A percentile compares a stretch with the other conserved stretches of the same genome.
Conservation (phyloP, 441 rosid species). For the Aquilaria agallochum region DNA sequence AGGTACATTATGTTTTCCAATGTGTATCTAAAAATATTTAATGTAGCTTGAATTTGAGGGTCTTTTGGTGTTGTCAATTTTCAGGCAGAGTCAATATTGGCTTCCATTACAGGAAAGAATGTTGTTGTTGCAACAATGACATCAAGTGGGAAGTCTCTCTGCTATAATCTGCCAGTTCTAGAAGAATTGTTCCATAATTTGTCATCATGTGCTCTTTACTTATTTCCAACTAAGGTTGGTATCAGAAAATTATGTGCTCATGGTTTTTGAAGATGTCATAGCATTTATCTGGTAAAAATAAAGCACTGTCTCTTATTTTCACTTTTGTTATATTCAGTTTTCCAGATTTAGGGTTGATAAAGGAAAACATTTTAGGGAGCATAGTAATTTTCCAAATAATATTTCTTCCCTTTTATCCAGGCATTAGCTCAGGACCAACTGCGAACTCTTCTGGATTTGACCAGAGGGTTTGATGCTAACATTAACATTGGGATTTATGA, state of each 20-base stretch:
- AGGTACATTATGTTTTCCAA: constrained; percentile 42
- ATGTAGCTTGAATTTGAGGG: too few relatives aligned
- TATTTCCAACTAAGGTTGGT: constrained; percentile 92
- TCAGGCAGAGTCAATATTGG: constrained; percentile 79
- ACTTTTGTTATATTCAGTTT: neutral
- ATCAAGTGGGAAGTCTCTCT: constrained; percentile 98
- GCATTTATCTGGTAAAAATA: neutral
- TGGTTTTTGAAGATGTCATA: constrained; percentile 8
- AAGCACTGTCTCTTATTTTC: neutral
- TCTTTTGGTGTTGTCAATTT: constrained; percentile 6
- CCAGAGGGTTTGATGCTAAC: constrained; percentile 42
- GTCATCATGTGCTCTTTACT: constrained; percentile 78
- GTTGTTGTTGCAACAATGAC: constrained; percentile 94
- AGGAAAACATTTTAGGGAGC: neutral
- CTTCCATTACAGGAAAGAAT: constrained; percentile 78
- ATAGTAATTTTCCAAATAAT: constrained; percentile 8
- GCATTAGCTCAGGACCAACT: constrained; percentile 98
- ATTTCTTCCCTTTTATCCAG: constrained; percentile 37
- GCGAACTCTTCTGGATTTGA: constrained; percentile 59
- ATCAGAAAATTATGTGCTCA: constrained; percentile 4
- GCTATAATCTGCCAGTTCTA: constrained; percentile 93
- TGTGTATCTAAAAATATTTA: neutral
- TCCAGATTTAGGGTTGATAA: neutral
- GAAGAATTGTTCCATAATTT: constrained; percentile 66
- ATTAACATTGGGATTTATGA: constrained; percentile 82